Evolutionary conservation across 805 yeast genomes (phyloP).

Genomic region (Ogataea dorogensis): DNA sequence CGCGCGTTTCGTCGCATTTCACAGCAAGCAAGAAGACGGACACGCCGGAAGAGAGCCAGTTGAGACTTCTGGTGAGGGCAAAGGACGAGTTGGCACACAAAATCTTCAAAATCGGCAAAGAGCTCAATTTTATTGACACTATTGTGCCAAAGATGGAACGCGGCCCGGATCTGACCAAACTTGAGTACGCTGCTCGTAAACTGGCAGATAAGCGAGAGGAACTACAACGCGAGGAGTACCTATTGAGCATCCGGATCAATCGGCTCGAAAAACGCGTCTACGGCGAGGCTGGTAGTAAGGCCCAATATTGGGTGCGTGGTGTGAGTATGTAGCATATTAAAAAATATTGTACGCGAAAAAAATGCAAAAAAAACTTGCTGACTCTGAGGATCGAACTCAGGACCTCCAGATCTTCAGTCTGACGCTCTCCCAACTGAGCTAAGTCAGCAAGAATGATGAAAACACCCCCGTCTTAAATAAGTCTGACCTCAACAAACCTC

Average conservation of each 20-base stretch:
- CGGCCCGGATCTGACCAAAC: conserved; percentile 24
- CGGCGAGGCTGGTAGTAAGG: conserved; percentile 38
- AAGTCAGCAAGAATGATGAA: conserved; percentile 16
- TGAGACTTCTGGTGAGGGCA: conserved; percentile 19
- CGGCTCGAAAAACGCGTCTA: conserved; percentile 27
- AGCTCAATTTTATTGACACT: conserved; percentile 30
- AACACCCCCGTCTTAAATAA: neutral
- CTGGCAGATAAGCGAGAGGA: conserved; percentile 29
- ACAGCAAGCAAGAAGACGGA: conserved; percentile 23
- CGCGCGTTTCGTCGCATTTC: conserved; percentile 27
- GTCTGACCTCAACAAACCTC: no score
- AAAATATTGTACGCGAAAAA: no score
- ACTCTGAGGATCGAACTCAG: conserved; percentile 26
- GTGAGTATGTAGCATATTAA: no score
- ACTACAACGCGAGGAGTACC: conserved; percentile 31
- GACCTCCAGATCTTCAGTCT: conserved; percentile 26
- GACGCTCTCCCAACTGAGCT: conserved; percentile 28
- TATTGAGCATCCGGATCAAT: conserved; percentile 30
- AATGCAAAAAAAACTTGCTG: conserved; percentile 14
- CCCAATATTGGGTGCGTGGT: conserved; percentile 58
- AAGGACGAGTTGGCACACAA: conserved; percentile 21
- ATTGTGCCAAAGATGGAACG: conserved; percentile 25
- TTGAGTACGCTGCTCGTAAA: conserved; percentile 30
- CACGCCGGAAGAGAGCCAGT: conserved; percentile 15
- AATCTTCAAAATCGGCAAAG: conserved; percentile 31